A percentile compares a stretch with the other conserved stretches of the same genome.
phyloP scores from a whole-genome alignment of 2,329 filamentous ascomycete species.

The Cladosporium sp. region DNA sequence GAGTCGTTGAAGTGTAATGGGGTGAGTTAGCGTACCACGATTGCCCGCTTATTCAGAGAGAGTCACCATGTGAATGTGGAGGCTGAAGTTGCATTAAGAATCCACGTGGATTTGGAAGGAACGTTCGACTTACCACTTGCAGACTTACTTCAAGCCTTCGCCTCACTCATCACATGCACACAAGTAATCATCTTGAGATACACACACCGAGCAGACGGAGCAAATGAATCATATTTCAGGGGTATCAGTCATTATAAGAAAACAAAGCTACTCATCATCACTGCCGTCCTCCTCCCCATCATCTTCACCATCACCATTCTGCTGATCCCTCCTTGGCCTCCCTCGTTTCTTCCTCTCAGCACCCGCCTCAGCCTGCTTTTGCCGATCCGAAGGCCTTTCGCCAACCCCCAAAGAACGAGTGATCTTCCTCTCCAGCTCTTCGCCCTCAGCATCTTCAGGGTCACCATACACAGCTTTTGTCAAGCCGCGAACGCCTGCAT shows the following conservation, averaged over 20 bases:
- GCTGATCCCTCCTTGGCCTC: slow-evolving; percentile 13
- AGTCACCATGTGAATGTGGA: too few relatives aligned
- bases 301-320: slow-evolving; percentile 15
- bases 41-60: too few relatives aligned
- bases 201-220: too few relatives aligned
- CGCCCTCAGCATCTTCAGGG: slow-evolving; percentile 22
- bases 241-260: slow-evolving; percentile 10
- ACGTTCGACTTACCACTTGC: too few relatives aligned
- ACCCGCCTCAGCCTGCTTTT: not conserved
- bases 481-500: slow-evolving; percentile 69
- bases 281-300: slow-evolving; percentile 17
- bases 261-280: slow-evolving; percentile 9
- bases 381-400: slow-evolving; percentile 13
- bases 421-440: slow-evolving; percentile 31
- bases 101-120: too few relatives aligned
- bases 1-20: too few relatives aligned
- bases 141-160: too few relatives aligned
- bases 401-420: slow-evolving; percentile 30
- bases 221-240: not conserved
- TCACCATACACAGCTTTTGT: slow-evolving; percentile 54
- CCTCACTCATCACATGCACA: too few relatives aligned
- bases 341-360: slow-evolving; percentile 17
- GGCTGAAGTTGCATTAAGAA: too few relatives aligned
- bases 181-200: too few relatives aligned
- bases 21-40: too few relatives aligned